Conservation (phyloP, 768 basidiomycete genomes). For the Tremella mesenterica region DNA sequence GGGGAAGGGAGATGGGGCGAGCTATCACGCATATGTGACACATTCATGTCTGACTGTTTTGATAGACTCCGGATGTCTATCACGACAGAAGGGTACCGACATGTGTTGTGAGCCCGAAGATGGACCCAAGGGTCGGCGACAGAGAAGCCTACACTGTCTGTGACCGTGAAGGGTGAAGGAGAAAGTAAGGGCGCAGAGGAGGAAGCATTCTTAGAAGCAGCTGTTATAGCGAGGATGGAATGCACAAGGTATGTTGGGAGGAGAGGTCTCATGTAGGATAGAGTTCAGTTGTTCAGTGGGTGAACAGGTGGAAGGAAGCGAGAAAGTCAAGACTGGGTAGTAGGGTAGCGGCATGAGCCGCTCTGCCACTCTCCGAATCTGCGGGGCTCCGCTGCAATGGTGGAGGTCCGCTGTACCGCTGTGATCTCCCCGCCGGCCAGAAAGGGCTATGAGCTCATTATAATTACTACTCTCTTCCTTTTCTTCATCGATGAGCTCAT, state of each 20-base stretch:
- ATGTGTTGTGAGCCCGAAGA: constrained; percentile 4
- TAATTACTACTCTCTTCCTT: too few relatives aligned
- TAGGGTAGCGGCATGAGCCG: too few relatives aligned
- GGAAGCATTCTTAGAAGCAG: not conserved
- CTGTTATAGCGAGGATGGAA: constrained; percentile 5
- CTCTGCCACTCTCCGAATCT: too few relatives aligned
- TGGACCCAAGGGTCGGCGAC: constrained; percentile 11
- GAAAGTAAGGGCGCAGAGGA: not conserved
- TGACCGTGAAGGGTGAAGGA: not conserved
- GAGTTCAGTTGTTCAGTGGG: too few relatives aligned
- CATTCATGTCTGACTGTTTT: not conserved
- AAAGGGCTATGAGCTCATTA: too few relatives aligned
- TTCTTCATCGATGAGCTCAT: too few relatives aligned
- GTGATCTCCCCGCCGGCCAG: too few relatives aligned
- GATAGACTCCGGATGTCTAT: not conserved
- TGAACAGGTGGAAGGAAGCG: too few relatives aligned
- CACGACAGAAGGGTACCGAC: constrained; percentile 8
- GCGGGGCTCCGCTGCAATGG: too few relatives aligned
- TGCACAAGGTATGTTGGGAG: constrained; percentile 1
- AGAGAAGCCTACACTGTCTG: constrained; percentile 19
- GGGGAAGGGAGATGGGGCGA: too few relatives aligned
- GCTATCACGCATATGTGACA: not conserved
- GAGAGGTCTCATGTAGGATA: constrained; percentile 6
- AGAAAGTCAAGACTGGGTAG: too few relatives aligned
- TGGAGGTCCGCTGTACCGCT: too few relatives aligned